Conservation (phyloP, 371 early-diverging fungal species). For the Mucor irregularis region DNA sequence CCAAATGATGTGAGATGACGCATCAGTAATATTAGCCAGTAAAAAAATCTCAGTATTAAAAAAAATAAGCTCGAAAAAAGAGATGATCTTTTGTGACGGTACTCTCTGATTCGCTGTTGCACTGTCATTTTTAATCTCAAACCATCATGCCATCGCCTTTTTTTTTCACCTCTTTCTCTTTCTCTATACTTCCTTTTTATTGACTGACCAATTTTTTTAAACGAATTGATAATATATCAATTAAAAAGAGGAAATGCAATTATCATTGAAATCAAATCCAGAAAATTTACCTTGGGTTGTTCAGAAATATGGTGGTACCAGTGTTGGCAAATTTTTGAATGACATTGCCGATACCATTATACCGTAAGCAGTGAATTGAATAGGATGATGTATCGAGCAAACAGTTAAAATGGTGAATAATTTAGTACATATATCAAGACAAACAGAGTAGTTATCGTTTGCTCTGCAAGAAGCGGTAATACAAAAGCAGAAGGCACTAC, state of each 20-base stretch:
- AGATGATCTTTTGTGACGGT: conserved; percentile 26
- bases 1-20: conserved; percentile 13
- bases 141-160: not conserved
- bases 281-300: conserved; percentile 64
- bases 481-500: conserved; percentile 81
- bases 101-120: conserved; percentile 15
- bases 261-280: conserved; percentile 20
- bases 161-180: not conserved
- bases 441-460: conserved; percentile 76
- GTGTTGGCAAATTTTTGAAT: conserved; percentile 78
- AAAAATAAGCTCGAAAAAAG: no score
- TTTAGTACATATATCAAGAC: conserved; percentile 40
- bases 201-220: not conserved
- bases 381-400: no score
- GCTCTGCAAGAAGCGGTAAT: conserved; percentile 82
- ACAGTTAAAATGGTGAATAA: no score
- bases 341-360: conserved; percentile 60
- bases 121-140: conserved; percentile 10
- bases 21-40: conserved; percentile 10
- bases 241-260: conserved; percentile 5
- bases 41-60: not conserved
- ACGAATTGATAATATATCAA: not conserved
- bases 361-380: conserved; percentile 46
- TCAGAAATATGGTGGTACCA: conserved; percentile 90
- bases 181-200: conserved; percentile 5